Conservation (phyloP, 2,329 filamentous ascomycete genomes). For the Aspergillus sp. region DNA sequence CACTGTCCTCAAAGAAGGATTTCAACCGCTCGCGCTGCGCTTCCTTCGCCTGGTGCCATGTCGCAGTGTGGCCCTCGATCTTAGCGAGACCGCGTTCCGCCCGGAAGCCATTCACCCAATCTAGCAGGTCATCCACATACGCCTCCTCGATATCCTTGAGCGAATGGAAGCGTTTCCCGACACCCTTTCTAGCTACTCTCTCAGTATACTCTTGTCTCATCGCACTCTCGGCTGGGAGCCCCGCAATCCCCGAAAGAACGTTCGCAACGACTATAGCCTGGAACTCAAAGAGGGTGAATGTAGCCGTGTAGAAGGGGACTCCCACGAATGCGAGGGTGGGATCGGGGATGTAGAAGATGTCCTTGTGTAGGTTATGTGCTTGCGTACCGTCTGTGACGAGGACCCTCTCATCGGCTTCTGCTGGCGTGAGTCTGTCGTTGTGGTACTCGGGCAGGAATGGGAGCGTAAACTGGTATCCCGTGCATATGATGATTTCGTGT, state of each 20-base stretch:
- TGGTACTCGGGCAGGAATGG: constrained; percentile 64
- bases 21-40: constrained; percentile 29
- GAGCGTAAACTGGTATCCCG: constrained; percentile 70
- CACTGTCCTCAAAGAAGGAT: constrained; percentile 15
- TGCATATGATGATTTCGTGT: constrained; percentile 67
- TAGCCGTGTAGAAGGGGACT: constrained; percentile 68
- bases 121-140: constrained; percentile 40
- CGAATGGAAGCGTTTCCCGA: constrained; percentile 44
- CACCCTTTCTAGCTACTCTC: constrained; percentile 31
- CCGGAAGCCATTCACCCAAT: constrained; percentile 41
- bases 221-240: constrained; percentile 50
- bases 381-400: constrained; percentile 68
- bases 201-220: constrained; percentile 43
- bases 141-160: constrained; percentile 39
- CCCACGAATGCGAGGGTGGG: constrained; percentile 68
- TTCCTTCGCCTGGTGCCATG: constrained; percentile 35
- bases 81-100: constrained; percentile 22
- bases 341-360: constrained; percentile 73
- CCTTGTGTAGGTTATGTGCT: constrained; percentile 69
- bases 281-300: constrained; percentile 72
- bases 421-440: constrained; percentile 47
- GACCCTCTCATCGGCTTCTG: constrained; percentile 56
- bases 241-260: constrained; percentile 57
- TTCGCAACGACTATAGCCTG: constrained; percentile 67
- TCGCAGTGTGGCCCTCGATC: constrained; percentile 37